These are phyloP conservation scores for Aspergillus pseudonomiae DNA, from an alignment of 2,329 filamentous ascomycete genomes.

Conservation along the genomic window DNA sequence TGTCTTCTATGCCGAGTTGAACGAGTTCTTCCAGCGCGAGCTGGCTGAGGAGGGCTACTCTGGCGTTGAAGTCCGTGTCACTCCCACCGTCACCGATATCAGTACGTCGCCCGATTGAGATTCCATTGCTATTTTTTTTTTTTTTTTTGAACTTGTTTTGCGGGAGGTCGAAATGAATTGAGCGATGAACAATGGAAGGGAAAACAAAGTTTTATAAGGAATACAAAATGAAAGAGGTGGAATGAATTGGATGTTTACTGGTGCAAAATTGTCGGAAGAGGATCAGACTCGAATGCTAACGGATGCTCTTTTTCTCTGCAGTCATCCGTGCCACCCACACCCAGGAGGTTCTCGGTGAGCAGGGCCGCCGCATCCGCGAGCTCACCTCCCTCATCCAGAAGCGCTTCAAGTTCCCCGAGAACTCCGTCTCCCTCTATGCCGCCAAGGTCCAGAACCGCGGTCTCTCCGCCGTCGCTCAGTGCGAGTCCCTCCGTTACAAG, in stretches of 20 bases:
- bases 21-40: constrained; percentile 99
- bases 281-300: constrained; percentile 35
- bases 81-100: constrained; percentile 99
- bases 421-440: constrained; percentile 99
- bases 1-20: constrained; percentile 99
- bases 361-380: constrained; percentile 99
- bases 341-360: constrained; percentile 99
- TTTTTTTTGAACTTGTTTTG: constrained; percentile 13
- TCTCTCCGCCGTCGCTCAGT: constrained; percentile 99
- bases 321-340: constrained; percentile 99
- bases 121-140: no score
- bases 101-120: constrained; percentile 54
- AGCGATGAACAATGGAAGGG: constrained; percentile 1
- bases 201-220: not conserved
- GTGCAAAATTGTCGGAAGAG: constrained; percentile 6
- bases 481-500: constrained; percentile 99
- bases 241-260: constrained; percentile 7
- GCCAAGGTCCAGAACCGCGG: constrained; percentile 99
- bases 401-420: constrained; percentile 99
- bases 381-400: constrained; percentile 99
- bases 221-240: constrained; percentile 9
- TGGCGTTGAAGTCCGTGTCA: constrained; percentile 99
- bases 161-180: not conserved
- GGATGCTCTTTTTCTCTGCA: constrained; percentile 36
- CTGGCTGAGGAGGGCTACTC: constrained; percentile 99